Base-by-base conservation (phyloP, 2,329 filamentous ascomycete species). In the Pseudocercospora pini-densiflorae region DNA sequence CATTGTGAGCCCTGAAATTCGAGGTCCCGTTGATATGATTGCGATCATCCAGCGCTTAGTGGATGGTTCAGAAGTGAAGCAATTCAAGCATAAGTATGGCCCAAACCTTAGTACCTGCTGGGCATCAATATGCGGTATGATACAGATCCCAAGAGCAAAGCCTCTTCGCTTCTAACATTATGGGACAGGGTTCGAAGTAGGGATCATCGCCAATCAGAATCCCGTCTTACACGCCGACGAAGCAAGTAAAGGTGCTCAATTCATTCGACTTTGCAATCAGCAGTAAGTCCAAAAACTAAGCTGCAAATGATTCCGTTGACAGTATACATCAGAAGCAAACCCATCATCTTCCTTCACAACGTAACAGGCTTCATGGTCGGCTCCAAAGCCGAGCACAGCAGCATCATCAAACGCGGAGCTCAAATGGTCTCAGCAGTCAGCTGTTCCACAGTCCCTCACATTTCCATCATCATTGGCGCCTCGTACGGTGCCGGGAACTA, bases 311-410 rank as follows among this genome's bases (percentile, higher is more conserved):
- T 16, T 45, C 10, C 12, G n/a, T 9, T 12, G 12, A 59, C 57
- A 55, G 40, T 16, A 4, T 6, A 10, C n/a, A 21, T 60, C 59
- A 73, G 79, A 63, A 75, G 75, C 27, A 77, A 70, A 0, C 81
- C 81, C 0, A 82, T 83, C 14, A 71, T 83, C 5, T 84, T 82
- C 72, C 71, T 84, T 0, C 81, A 83, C 70, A 84, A 83, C 51
- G 81, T 83, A 0, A 83, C 82, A 0, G 81, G 81, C 0, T 84
- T 84, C 73, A 84, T 84, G 81, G 81, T 84, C 3, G 82, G 82
- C 3, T 69, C 78, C 5, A 81, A 81, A 64, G 79, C 81, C 3
- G 82, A 84, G 60, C 80, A 79, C 59, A 77, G 77, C 0, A 79
- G 76, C 4, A 81, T 83, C 66, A 83, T 83, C 71, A 82, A 82